Base-by-base conservation (phyloP, 148 eudicot species). In the Arbutus unedo region DNA sequence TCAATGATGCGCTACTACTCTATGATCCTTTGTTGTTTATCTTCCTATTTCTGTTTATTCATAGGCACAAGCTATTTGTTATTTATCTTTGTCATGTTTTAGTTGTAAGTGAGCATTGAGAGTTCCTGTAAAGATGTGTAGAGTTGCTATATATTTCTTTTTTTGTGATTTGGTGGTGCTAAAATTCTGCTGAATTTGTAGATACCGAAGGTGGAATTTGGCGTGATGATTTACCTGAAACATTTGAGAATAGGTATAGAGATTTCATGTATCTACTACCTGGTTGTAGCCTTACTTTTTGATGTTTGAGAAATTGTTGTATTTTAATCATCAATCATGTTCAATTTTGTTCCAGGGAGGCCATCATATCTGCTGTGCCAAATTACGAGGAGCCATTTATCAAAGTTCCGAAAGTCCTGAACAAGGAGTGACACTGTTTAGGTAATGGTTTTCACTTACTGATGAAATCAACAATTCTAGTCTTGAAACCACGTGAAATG, bases 331-430 rank as follows among this genome's bases (percentile, higher is more conserved):
- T 82, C 31, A 9, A 76, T 56, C 75, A 54, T 55, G 8, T 31
- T 64, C 3, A 19, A 49, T 50, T 79, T 81, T 80, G 38, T 19
- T 79, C 31, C 50, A 94, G 98, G 91, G 94, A 96, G 78, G 93
- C 90, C 77, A 93, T 96, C 68, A 86, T 93, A 74, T 89, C 91
- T 54, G 90, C 92, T 31, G 85, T 96, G 38, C 99, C 98, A 67
- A 89, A 88, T 82, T 96, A 89, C 43, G 96, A 94, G 77, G 97
- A 92, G 75, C 90, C 98, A 50, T 96, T 91, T 79, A 92, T 96
- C 84, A 93, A 93, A 89, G 98, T 96, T 84, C 99, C 98, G 19
- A 92, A 94, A 85, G 93, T 94, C 80, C 79, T 96, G 85, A 92
- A 91, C 90, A 92, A 92, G 85, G 97, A 96, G 84, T 95, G 83